Conservation (phyloP, 208 protist species). For the Porcisia deanei region DNA sequence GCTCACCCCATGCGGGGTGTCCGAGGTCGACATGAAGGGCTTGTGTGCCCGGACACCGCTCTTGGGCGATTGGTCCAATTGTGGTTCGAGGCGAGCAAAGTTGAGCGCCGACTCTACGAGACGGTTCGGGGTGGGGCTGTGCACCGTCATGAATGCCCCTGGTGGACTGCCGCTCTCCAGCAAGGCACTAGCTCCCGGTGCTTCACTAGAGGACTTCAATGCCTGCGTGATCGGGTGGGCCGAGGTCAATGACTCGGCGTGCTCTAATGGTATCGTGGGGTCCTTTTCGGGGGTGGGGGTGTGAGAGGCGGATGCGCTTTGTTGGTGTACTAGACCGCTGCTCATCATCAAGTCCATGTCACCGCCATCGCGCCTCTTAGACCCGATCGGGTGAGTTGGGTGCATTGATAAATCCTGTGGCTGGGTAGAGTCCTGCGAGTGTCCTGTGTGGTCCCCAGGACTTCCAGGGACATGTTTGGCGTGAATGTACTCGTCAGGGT, state of each 20-base stretch:
- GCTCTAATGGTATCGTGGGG: neutral
- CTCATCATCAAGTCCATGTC: constrained; percentile 7
- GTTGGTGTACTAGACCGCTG: neutral
- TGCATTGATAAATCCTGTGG: constrained; percentile 21
- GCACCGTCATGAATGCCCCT: constrained; percentile 16
- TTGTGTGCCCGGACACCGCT: constrained; percentile 11
- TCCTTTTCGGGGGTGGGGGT: neutral
- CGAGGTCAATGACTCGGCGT: neutral
- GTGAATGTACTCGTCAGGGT: constrained; percentile 7
- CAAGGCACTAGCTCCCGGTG: neutral
- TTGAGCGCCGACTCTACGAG: neutral
- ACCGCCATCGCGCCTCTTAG: neutral
- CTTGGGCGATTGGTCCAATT: neutral
- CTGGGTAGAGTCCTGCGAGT: constrained; percentile 14
- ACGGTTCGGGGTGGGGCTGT: constrained; percentile 9
- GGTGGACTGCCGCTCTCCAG: neutral
- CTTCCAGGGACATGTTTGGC: constrained; percentile 4
- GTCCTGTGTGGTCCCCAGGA: neutral
- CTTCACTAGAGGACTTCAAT: neutral
- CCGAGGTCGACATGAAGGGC: constrained; percentile 5
- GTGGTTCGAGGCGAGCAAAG: constrained; percentile 1
- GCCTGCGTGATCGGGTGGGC: constrained; percentile 17
- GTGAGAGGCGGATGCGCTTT: constrained; percentile 3
- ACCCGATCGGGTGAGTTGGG: constrained; percentile 20
- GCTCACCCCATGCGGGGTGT: neutral